Evolutionary conservation across 768 basidiomycete species (phyloP).

Genomic region (Suillus americanus): DNA sequence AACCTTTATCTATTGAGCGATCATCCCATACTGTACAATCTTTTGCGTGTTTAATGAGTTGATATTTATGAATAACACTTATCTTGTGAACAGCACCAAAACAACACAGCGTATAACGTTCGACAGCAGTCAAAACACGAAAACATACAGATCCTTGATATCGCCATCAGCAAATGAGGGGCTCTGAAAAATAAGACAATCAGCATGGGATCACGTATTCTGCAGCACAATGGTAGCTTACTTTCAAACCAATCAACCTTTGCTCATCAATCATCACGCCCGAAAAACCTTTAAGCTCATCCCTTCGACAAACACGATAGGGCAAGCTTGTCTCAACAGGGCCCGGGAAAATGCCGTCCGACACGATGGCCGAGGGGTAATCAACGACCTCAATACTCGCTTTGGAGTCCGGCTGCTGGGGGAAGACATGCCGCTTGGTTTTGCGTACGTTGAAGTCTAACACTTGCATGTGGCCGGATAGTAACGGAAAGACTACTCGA

Average conservation of each 20-base stretch:
- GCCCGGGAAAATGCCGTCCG: conserved; percentile 23
- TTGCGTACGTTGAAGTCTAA: conserved; percentile 33
- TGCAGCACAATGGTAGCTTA: conserved; percentile 18
- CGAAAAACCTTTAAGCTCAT: conserved; percentile 28
- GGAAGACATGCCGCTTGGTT: conserved; percentile 7
- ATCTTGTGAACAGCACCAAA: neutral
- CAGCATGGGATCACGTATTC: neutral
- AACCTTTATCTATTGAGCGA: neutral
- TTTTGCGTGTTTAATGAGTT: neutral
- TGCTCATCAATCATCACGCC: conserved; percentile 46
- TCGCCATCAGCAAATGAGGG: conserved; percentile 29
- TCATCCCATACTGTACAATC: neutral
- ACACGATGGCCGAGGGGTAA: conserved; percentile 11
- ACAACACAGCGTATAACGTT: neutral
- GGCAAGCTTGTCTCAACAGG: conserved; percentile 30
- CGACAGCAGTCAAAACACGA: conserved; percentile 24
- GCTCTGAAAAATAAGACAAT: conserved; percentile 12
- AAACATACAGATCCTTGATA: conserved; percentile 36
- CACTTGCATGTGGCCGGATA: conserved; percentile 13
- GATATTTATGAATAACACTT: conserved; percentile 3
- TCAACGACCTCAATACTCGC: conserved; percentile 7
- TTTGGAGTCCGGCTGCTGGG: neutral
- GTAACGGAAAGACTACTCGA: conserved; percentile 32
- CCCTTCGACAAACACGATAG: conserved; percentile 28
- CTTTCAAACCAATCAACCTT: conserved; percentile 40